These are phyloP conservation scores for Hypoxylon sp. DNA, from an alignment of 2,329 filamentous ascomycete genomes.

Conservation along the genomic window DNA sequence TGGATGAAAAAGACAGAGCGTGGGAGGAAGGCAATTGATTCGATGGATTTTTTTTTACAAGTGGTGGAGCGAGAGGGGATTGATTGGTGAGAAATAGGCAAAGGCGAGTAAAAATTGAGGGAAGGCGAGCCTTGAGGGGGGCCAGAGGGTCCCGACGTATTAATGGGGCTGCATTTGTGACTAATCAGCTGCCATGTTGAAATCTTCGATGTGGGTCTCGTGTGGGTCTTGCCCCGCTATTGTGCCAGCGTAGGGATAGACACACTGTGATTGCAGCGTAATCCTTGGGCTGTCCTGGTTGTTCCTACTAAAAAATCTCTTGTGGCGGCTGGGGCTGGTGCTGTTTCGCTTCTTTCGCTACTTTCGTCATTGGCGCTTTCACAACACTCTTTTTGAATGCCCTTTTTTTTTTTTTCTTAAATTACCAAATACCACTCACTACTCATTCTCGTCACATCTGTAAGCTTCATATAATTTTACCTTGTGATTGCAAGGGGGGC, in stretches of 20 bases:
- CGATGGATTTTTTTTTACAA: conserved; percentile 53
- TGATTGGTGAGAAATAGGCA: conserved; percentile 57
- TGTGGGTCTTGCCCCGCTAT: conserved; percentile 33
- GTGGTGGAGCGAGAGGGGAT: conserved; percentile 55
- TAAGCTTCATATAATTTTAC: conserved; percentile 24
- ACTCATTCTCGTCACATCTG: conserved; percentile 30
- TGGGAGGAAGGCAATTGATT: conserved; percentile 54
- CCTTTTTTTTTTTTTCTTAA: conserved; percentile 8
- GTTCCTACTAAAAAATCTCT: conserved; percentile 29
- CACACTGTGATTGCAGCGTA: conserved; percentile 34
- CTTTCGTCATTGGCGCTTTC: conserved; percentile 17
- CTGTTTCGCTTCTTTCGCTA: conserved; percentile 29
- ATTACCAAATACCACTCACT: conserved; percentile 32
- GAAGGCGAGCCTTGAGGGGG: conserved; percentile 46
- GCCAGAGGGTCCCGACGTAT: conserved; percentile 52
- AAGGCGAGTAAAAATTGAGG: conserved; percentile 55
- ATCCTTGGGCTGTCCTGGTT: not conserved
- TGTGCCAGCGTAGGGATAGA: conserved; percentile 42
- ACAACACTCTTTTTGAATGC: not conserved
- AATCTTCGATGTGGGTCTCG: conserved; percentile 40
- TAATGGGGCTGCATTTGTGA: conserved; percentile 55
- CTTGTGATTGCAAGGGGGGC: conserved; percentile 34
- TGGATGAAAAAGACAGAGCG: conserved; percentile 51
- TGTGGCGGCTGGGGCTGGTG: conserved; percentile 46
- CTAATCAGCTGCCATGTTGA: conserved; percentile 54